These are phyloP conservation scores for Saccharomycopsis capsularis DNA, from an alignment of 805 yeast species.

Conservation along the genomic window DNA sequence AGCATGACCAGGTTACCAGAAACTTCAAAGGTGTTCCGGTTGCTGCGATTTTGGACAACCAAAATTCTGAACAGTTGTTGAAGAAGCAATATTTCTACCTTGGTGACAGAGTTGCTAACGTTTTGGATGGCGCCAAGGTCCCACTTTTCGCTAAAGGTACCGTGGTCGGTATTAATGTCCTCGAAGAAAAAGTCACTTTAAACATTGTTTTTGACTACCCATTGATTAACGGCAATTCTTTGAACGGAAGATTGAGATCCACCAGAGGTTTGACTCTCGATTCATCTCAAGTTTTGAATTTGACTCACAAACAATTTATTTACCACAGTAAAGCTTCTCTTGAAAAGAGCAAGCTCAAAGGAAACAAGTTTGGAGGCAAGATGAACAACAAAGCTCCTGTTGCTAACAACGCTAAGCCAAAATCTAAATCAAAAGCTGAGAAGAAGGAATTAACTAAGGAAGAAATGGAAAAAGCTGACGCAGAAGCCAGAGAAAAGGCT, in stretches of 20 bases:
- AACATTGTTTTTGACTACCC: constrained; percentile 82
- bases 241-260: constrained; percentile 70
- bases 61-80: constrained; percentile 61
- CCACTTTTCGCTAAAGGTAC: constrained; percentile 87
- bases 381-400: constrained; percentile 15
- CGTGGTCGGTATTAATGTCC: constrained; percentile 53
- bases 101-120: constrained; percentile 87
- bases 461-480: constrained; percentile 17
- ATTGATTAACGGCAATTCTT: constrained; percentile 70
- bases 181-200: constrained; percentile 56
- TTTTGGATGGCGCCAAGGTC: constrained; percentile 82
- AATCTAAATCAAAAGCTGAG: constrained; percentile 25
- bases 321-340: constrained; percentile 65
- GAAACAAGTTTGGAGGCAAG: constrained; percentile 3
- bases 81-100: constrained; percentile 69
- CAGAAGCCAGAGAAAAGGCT: constrained; percentile 31
- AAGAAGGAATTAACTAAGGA: not conserved
- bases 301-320: constrained; percentile 67
- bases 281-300: constrained; percentile 71
- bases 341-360: constrained; percentile 26
- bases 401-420: constrained; percentile 14
- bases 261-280: constrained; percentile 83
- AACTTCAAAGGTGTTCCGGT: constrained; percentile 78
- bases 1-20: constrained; percentile 42
- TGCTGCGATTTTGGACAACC: constrained; percentile 72